Evolutionary conservation across 176 grass and related monocot genomes (phyloP).

Genomic region (Bolboschoenus planiculmis): DNA sequence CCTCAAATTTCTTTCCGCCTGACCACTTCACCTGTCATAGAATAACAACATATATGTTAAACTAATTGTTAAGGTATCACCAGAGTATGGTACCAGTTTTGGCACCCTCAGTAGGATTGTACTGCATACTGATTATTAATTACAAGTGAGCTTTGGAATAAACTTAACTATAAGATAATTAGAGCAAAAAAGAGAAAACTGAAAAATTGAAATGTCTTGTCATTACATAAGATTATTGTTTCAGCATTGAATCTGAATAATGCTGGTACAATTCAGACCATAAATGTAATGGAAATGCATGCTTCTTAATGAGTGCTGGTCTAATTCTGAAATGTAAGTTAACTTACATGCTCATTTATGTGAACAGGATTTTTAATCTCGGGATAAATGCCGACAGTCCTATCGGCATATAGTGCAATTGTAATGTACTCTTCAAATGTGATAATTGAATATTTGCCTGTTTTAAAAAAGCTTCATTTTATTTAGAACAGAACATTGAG

Average conservation of each 20-base stretch:
- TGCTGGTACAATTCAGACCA: background rate
- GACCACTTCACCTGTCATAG: slow-evolving; percentile 69
- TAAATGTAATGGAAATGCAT: background rate
- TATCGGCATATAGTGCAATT: slow-evolving; percentile 54
- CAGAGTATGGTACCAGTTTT: background rate
- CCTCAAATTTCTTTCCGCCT: slow-evolving; percentile 63
- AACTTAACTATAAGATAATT: background rate
- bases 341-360: slow-evolving; percentile 70
- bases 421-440: slow-evolving; percentile 75
- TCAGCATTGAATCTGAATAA: background rate
- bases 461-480: background rate
- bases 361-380: slow-evolving; percentile 83
- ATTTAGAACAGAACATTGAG: background rate
- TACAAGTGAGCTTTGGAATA: background rate
- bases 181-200: background rate
- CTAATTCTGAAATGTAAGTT: background rate
- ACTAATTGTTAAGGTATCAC: background rate
- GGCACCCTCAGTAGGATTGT: background rate
- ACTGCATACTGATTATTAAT: background rate
- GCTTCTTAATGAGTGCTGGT: background rate
- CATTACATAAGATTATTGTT: background rate
- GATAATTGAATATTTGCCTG: slow-evolving; percentile 74
- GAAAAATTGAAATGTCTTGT: background rate
- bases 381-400: slow-evolving; percentile 78
- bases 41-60: background rate